These are phyloP conservation scores for Hemileccinum rubropunctum DNA, from an alignment of 768 basidiomycete genomes.

Conservation along the genomic window DNA sequence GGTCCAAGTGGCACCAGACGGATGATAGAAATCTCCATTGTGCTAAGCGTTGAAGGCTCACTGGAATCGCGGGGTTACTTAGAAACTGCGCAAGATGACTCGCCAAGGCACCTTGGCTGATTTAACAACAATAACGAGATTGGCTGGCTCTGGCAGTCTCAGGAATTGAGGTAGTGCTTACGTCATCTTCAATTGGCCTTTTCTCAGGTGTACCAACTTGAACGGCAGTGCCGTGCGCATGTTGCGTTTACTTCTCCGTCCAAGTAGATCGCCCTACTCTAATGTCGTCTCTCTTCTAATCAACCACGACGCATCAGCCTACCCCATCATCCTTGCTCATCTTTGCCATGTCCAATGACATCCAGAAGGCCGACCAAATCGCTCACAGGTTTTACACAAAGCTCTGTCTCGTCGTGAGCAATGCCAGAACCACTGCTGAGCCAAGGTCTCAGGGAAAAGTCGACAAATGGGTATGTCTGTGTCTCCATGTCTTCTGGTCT, in stretches of 20 bases:
- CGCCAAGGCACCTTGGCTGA: background rate
- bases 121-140: constrained; percentile 4
- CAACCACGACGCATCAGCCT: constrained; percentile 5
- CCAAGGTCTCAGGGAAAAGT: constrained; percentile 44
- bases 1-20: no score
- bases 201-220: constrained; percentile 14
- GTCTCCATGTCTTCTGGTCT: background rate
- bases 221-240: constrained; percentile 18
- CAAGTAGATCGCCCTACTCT: constrained; percentile 26
- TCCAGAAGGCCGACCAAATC: constrained; percentile 79
- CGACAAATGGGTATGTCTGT: constrained; percentile 76
- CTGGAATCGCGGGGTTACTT: constrained; percentile 6
- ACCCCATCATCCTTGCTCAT: background rate
- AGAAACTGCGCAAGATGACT: constrained; percentile 9
- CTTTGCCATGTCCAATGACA: constrained; percentile 51
- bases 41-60: background rate
- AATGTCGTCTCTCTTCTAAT: constrained; percentile 31
- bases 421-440: constrained; percentile 65
- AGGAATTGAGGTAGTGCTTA: constrained; percentile 23
- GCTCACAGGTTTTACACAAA: constrained; percentile 82
- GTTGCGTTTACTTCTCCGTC: constrained; percentile 14
- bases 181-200: constrained; percentile 16
- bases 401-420: constrained; percentile 70
- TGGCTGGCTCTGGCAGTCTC: constrained; percentile 8
- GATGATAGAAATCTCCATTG: no score